phyloP scores from a whole-genome alignment of 306 rosid species.

The Lotus japonicus region DNA sequence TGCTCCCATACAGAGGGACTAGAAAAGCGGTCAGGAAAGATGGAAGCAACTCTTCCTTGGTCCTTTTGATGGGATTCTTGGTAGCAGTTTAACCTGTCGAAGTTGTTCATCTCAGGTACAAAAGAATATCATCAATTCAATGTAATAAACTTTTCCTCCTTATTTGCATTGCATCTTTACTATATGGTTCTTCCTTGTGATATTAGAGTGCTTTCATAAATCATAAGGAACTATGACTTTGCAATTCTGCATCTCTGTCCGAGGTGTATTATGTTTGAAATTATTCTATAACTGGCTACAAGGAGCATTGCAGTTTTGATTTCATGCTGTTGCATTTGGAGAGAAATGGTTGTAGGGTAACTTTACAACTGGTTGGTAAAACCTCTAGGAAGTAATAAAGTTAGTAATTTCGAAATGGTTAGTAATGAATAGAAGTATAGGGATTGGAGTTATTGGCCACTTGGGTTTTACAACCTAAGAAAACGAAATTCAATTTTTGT shows the following conservation, averaged over 20 bases:
- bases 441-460: neutral
- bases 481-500: neutral
- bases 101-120: slow-evolving; percentile 83
- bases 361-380: neutral
- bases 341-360: slow-evolving; percentile 6
- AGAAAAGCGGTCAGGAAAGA: slow-evolving; percentile 53
- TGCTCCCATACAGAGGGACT: slow-evolving; percentile 38
- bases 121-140: slow-evolving; percentile 13
- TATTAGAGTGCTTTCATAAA: neutral
- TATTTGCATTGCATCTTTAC: neutral
- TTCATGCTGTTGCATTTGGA: slow-evolving; percentile 18
- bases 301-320: neutral
- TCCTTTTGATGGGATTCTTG: slow-evolving; percentile 89
- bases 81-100: slow-evolving; percentile 79
- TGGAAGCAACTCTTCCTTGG: slow-evolving; percentile 73
- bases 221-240: neutral
- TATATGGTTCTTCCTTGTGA: neutral
- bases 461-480: neutral
- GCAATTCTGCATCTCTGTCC: neutral
- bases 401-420: neutral
- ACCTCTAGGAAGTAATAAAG: neutral
- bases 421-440: neutral
- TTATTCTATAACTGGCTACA: slow-evolving; percentile 4
- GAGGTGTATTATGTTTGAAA: slow-evolving; percentile 6
- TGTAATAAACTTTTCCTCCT: neutral